Evolutionary conservation across 805 yeast species (phyloP).

Genomic region (Yamadazyma nakazawae): DNA sequence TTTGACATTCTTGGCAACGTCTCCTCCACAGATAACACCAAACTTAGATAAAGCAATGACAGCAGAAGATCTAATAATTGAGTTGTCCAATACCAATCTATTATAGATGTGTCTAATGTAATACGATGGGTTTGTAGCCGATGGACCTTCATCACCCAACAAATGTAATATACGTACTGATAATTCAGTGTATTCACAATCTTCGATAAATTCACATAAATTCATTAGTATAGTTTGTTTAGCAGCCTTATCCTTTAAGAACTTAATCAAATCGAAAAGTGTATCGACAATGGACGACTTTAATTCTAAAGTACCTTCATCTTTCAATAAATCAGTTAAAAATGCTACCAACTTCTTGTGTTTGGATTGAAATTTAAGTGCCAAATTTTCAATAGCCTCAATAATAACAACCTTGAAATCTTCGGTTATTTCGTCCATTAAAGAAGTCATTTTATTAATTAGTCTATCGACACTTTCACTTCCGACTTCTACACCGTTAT

Average conservation of each 20-base stretch:
- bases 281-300: slow-evolving; percentile 91
- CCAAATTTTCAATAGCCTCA: slow-evolving; percentile 89
- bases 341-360: slow-evolving; percentile 79
- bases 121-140: slow-evolving; percentile 77
- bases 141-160: slow-evolving; percentile 93
- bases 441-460: slow-evolving; percentile 79
- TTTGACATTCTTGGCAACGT: slow-evolving; percentile 63
- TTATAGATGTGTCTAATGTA: slow-evolving; percentile 95
- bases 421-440: slow-evolving; percentile 91
- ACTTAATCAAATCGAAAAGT: slow-evolving; percentile 83
- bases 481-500: slow-evolving; percentile 23
- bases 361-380: slow-evolving; percentile 89
- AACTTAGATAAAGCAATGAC: slow-evolving; percentile 89
- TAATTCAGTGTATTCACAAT: slow-evolving; percentile 93
- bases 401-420: slow-evolving; percentile 93
- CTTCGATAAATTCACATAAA: slow-evolving; percentile 95
- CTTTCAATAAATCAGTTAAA: slow-evolving; percentile 78
- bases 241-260: slow-evolving; percentile 67
- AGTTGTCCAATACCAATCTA: slow-evolving; percentile 93
- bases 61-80: slow-evolving; percentile 93
- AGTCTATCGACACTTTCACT: slow-evolving; percentile 77
- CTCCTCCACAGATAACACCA: slow-evolving; percentile 71
- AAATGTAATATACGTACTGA: slow-evolving; percentile 89
- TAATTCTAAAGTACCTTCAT: slow-evolving; percentile 85
- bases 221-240: slow-evolving; percentile 80